Evolutionary conservation across 1,139 yeast genomes (phyloP), one percentile per base, ranked within the genome.

Genomic region (Geotrichum histeridarum): DNA sequence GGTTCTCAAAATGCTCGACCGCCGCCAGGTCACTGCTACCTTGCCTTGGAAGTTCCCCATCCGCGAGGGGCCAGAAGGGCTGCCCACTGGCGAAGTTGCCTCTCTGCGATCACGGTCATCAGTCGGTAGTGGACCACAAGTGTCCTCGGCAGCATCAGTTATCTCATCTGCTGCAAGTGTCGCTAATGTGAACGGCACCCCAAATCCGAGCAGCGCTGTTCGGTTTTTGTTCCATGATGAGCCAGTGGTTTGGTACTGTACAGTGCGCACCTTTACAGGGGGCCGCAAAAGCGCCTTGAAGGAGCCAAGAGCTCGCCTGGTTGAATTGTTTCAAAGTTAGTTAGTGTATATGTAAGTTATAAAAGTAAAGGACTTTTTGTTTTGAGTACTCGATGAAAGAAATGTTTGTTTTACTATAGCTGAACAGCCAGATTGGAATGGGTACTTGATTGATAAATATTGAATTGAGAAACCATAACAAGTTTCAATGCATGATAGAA

Each of bases 231-330:
- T 54, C 27, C 48, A 49, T 32, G 57, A 54, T 30, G 54, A 54
- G 33, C 57, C 57, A 4, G 18, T 42, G 35, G 44, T 54, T 11
- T 54, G 57, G 57, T 47, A 54, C 37, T 54, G 57, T 35, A 47
- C 54, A 11, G 18, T 54, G 33, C 17, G 54, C 8, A 42, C 54
- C 3, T 48, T 50, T 12, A 50, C 53, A 1, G 53, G 53, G n/a
- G 47, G 47, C 9, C 17, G 27, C 22, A 32, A 33, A 37, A 15
- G 37, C 9, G 31, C 14, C 32, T 43, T 8, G 11, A 43, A 43
- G n/a, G 47, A 43, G 30, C 47, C 47, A 11, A 30, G 47, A 8
- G 37, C 47, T 5, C 47, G 47, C 3, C 14, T 43, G 38, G 47
- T 43, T 43, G 47, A 43, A 27, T 27, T 43, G n/a, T 43, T 43